These are phyloP conservation scores for Odonthalia washingtoniensis DNA, from an alignment of 31 red algal species.

Conservation along the genomic window DNA sequence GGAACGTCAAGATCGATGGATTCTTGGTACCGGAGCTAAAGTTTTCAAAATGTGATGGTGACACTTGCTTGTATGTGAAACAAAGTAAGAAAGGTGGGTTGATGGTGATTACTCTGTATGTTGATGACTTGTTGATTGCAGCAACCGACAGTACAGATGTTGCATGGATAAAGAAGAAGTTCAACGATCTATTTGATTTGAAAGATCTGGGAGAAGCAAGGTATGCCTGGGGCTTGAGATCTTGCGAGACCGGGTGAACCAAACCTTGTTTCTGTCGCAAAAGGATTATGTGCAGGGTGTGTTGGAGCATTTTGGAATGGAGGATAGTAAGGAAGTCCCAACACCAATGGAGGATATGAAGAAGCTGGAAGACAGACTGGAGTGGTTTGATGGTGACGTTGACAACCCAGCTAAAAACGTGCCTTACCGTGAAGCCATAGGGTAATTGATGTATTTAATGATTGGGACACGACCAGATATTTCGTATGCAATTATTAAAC, in stretches of 20 bases:
- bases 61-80: conserved; percentile 26
- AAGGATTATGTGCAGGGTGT: conserved; percentile 1
- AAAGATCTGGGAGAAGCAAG: conserved; percentile 34
- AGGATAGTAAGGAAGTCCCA: neutral
- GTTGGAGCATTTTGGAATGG: conserved; percentile 36
- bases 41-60: conserved; percentile 1
- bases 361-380: neutral
- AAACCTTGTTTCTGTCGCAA: conserved; percentile 3
- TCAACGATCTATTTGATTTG: conserved; percentile 26
- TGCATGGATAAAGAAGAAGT: conserved; percentile 13
- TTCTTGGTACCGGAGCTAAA: conserved; percentile 28
- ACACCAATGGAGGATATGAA: conserved; percentile 29
- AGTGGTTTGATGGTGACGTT: conserved; percentile 2
- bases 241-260: conserved; percentile 6
- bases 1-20: conserved; percentile 40
- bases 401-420: neutral
- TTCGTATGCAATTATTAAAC: conserved; percentile 19
- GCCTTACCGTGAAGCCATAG: conserved; percentile 30
- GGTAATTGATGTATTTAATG: conserved; percentile 50
- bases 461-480: conserved; percentile 41
- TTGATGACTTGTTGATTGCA: conserved; percentile 54
- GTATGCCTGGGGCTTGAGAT: conserved; percentile 38
- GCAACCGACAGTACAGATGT: neutral
- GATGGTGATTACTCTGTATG: conserved; percentile 36
- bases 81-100: neutral